Evolutionary conservation across 2,329 filamentous ascomycete genomes (phyloP).

Genomic region (Pseudogymnoascus sp.): DNA sequence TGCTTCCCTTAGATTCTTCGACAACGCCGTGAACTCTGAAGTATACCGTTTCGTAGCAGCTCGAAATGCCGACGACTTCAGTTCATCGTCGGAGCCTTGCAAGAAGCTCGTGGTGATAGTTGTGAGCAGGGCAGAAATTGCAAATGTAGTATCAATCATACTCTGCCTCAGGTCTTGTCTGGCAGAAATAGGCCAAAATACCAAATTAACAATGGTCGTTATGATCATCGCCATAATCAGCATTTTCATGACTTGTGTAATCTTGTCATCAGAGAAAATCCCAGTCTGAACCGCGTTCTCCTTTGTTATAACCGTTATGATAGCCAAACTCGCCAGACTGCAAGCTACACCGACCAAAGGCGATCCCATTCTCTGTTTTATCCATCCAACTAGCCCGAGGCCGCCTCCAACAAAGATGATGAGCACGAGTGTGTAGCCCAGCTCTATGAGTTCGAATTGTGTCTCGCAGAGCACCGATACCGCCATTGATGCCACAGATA

Average conservation of each 20-base stretch:
- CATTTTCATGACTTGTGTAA: constrained; percentile 77
- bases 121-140: constrained; percentile 73
- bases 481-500: constrained; percentile 83
- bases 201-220: constrained; percentile 66
- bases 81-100: constrained; percentile 71
- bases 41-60: constrained; percentile 58
- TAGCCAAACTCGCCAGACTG: constrained; percentile 78
- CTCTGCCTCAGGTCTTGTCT: constrained; percentile 65
- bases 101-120: constrained; percentile 79
- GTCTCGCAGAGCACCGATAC: constrained; percentile 72
- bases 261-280: constrained; percentile 74
- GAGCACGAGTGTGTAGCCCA: constrained; percentile 75
- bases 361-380: constrained; percentile 71
- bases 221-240: constrained; percentile 69
- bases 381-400: constrained; percentile 81
- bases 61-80: constrained; percentile 60
- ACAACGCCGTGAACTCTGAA: constrained; percentile 61
- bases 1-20: constrained; percentile 73
- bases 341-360: constrained; percentile 79
- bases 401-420: constrained; percentile 80
- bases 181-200: constrained; percentile 74
- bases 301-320: constrained; percentile 85
- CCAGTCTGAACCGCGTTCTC: constrained; percentile 81
- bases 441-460: constrained; percentile 54
- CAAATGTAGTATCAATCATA: constrained; percentile 66